Evolutionary conservation across 805 yeast genomes (phyloP).

Genomic region (Yarrowia sp.): DNA sequence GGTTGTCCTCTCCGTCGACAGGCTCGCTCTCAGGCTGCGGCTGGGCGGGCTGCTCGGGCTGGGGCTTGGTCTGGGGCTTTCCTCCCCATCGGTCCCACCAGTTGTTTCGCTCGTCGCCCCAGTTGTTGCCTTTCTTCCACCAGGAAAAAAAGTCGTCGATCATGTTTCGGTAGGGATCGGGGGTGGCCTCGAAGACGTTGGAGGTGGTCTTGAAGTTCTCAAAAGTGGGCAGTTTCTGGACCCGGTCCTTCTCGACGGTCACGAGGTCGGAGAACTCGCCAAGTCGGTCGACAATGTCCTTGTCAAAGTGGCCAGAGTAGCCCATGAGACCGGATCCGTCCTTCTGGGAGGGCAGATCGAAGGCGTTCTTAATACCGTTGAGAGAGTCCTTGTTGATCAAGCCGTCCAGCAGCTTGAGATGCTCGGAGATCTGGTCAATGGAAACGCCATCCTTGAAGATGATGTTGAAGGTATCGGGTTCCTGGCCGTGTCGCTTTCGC

Average conservation of each 20-base stretch:
- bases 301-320: conserved; percentile 26
- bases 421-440: conserved; percentile 24
- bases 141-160: not conserved
- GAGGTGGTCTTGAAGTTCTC: conserved; percentile 6
- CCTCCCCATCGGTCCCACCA: not conserved
- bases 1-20: not conserved
- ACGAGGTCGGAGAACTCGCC: conserved; percentile 13
- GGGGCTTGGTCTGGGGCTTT: not conserved
- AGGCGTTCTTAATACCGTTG: conserved; percentile 29
- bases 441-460: conserved; percentile 30
- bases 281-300: not conserved
- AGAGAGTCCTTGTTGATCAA: conserved; percentile 18
- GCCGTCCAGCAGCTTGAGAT: conserved; percentile 37
- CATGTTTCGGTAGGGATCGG: not conserved
- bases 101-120: not conserved
- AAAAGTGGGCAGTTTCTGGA: conserved; percentile 9
- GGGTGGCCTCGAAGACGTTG: not conserved
- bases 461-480: conserved; percentile 28
- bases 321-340: conserved; percentile 34
- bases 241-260: conserved; percentile 12
- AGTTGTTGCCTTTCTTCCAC: not conserved
- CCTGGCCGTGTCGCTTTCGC: conserved; percentile 27
- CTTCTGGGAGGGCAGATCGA: conserved; percentile 30
- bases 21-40: not conserved
- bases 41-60: not conserved